Evolutionary conservation across 495 filamentous ascomycete genomes (phyloP).

Genomic region (Aspergillus sparsus): DNA sequence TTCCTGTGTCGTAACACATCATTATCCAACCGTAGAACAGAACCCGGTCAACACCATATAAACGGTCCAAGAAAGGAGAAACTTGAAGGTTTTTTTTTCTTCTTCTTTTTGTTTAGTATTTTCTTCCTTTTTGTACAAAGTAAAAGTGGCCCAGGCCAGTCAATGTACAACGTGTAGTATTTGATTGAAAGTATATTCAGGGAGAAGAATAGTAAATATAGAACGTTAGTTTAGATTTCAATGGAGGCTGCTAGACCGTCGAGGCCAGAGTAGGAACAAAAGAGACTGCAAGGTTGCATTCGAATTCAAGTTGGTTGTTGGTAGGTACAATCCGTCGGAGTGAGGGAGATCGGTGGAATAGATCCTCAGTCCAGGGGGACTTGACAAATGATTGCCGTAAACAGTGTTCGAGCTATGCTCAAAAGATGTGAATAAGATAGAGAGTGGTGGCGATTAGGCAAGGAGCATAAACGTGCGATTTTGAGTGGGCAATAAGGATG

Average conservation of each 20-base stretch:
- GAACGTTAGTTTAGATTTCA: not conserved
- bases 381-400: too few relatives aligned
- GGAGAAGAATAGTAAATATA: slow-evolving; percentile 3
- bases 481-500: not conserved
- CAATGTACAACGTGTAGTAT: slow-evolving; percentile 19
- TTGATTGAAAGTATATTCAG: slow-evolving; percentile 16
- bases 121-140: slow-evolving; percentile 10
- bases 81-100: not conserved
- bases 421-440: not conserved
- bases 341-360: not conserved
- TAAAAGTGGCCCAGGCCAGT: slow-evolving; percentile 11
- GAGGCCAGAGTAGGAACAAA: slow-evolving; percentile 11
- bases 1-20: slow-evolving; percentile 20
- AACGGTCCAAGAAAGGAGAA: slow-evolving; percentile 11
- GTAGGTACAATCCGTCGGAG: not conserved
- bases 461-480: not conserved
- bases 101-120: too few relatives aligned
- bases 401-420: too few relatives aligned
- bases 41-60: slow-evolving; percentile 5
- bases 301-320: slow-evolving; percentile 8
- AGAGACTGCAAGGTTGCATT: slow-evolving; percentile 13
- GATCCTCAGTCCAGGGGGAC: not conserved
- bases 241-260: slow-evolving; percentile 14
- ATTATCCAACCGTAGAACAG: slow-evolving; percentile 25
- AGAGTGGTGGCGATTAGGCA: not conserved